Conservation (phyloP, 1,284 basidiomycete species). For the Agroathelia rolfsii region DNA sequence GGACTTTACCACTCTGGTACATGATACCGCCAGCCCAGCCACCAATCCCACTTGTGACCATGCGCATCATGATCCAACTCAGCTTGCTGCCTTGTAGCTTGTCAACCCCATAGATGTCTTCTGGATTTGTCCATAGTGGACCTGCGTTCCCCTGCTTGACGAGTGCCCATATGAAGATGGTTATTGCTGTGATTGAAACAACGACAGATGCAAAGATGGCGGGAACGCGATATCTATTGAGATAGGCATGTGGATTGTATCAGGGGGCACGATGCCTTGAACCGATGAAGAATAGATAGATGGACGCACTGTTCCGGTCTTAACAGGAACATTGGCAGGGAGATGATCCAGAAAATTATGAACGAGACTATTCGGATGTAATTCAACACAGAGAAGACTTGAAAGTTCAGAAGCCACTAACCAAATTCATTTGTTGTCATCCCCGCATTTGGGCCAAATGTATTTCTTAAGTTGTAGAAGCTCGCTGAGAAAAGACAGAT, state of each 20-base stretch:
- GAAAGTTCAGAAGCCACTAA: slow-evolving; percentile 8
- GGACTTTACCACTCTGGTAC: no score
- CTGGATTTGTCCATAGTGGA: slow-evolving; percentile 21
- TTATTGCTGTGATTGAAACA: slow-evolving; percentile 20
- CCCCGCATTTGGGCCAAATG: slow-evolving; percentile 16
- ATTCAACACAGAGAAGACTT: neutral
- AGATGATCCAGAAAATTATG: slow-evolving; percentile 19
- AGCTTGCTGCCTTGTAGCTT: slow-evolving; percentile 17
- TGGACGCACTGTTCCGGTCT: slow-evolving; percentile 13
- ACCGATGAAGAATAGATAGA: no score
- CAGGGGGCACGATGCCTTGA: neutral
- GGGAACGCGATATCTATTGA: slow-evolving; percentile 20
- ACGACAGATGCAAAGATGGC: slow-evolving; percentile 19
- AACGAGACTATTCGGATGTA: slow-evolving; percentile 15
- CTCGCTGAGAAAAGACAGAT: slow-evolving; percentile 15
- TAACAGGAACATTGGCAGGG: slow-evolving; percentile 17
- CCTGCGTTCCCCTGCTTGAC: slow-evolving; percentile 23
- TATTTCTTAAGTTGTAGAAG: slow-evolving; percentile 23
- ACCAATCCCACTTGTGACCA: slow-evolving; percentile 23
- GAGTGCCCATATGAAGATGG: slow-evolving; percentile 25
- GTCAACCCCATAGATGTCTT: slow-evolving; percentile 18
- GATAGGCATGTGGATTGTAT: neutral
- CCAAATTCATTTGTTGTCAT: slow-evolving; percentile 26
- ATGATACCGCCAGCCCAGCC: slow-evolving; percentile 25
- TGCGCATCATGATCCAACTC: slow-evolving; percentile 23